Base-by-base conservation (phyloP, 108 stramenopile species). In the Skeletonema menzelii region DNA sequence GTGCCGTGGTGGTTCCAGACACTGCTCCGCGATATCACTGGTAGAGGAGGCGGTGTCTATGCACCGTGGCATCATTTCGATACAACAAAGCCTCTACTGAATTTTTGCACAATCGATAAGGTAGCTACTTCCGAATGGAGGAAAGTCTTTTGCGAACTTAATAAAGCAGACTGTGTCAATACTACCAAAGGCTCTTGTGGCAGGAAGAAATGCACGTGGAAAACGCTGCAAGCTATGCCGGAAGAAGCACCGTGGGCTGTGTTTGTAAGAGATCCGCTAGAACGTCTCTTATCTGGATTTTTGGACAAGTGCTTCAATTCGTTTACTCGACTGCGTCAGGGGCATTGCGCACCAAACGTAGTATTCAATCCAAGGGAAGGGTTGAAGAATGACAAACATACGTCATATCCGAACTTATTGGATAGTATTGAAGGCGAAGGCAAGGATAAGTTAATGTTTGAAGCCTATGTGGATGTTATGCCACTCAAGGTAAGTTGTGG, bases 201-300 rank as follows among this genome's bases (percentile, higher is more conserved):
- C 15, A 69, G 35, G 22, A 63, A 42, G n/a, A 69, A 67, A 28
- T 69, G 79, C 44, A 49, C 68, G 11, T 80, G 32, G 32, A 32
- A 27, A 31, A 80, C 79, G 32, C 53, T 34, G 3, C 60, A 73
- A 30, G 32, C 32, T 0, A 47, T 80, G 61, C 61, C 66, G 0
- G 26, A 30, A 22, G 72, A 73, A 47, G 72, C 72, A 20, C 82
- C 80, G 3, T 70, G 56, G 57, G 84, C 69, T 14, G 86, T 87
- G 3, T 86, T 89, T 60, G 27, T 85, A 31, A 73, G 88, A 19
- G 88, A 89, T 82, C 88, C 88, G 2, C 58, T 87, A 22, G 88
- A 89, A 38, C 78, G 88, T 26, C 65, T 86, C 5, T 49, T 89
- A 22, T 71, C 68, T 27, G 88, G 67, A 0, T 88, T 72, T 66